A percentile compares a stretch with the other conserved stretches of the same genome.
Conservation (phyloP, 1,139 yeast species). For the Keqinozyma sinolaborantium region DNA sequence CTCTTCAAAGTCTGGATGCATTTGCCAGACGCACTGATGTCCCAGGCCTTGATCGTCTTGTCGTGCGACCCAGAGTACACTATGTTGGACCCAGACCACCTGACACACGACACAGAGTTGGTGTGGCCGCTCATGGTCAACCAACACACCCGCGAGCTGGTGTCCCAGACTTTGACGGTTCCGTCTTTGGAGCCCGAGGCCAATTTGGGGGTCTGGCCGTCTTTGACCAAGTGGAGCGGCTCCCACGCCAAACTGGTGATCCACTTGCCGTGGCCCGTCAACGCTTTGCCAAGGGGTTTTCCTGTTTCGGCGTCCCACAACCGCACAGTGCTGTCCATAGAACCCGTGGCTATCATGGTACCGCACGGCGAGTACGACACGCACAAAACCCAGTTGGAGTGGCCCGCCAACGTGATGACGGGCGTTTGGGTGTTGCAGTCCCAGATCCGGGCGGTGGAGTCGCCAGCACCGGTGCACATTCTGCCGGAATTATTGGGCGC, state of each 20-base stretch:
- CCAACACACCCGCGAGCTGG: constrained; percentile 63
- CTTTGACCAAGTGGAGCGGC: constrained; percentile 76
- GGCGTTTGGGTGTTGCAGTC: constrained; percentile 96
- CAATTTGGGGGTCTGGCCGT: constrained; percentile 65
- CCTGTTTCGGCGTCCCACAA: constrained; percentile 86
- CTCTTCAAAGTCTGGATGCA: constrained; percentile 76
- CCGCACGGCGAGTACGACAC: constrained; percentile 97
- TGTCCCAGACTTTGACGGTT: constrained; percentile 87
- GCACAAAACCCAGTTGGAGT: constrained; percentile 89
- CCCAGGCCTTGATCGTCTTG: constrained; percentile 93
- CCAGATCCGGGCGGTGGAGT: constrained; percentile 96
- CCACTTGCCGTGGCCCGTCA: constrained; percentile 86
- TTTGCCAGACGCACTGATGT: constrained; percentile 67
- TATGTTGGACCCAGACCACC: constrained; percentile 91
- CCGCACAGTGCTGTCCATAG: constrained; percentile 88
- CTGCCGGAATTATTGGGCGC: constrained; percentile 86
- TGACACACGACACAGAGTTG: constrained; percentile 86
- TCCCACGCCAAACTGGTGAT: constrained; percentile 91
- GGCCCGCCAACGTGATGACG: constrained; percentile 74
- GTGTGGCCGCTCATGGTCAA: constrained; percentile 86
- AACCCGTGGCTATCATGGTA: constrained; percentile 86
- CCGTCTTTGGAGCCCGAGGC: constrained; percentile 93
- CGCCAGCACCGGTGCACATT: constrained; percentile 97
- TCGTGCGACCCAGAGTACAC: constrained; percentile 93
- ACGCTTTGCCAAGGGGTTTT: constrained; percentile 65